These are phyloP conservation scores for Alternaria longipes DNA, from an alignment of 2,329 filamentous ascomycete species.

Conservation along the genomic window DNA sequence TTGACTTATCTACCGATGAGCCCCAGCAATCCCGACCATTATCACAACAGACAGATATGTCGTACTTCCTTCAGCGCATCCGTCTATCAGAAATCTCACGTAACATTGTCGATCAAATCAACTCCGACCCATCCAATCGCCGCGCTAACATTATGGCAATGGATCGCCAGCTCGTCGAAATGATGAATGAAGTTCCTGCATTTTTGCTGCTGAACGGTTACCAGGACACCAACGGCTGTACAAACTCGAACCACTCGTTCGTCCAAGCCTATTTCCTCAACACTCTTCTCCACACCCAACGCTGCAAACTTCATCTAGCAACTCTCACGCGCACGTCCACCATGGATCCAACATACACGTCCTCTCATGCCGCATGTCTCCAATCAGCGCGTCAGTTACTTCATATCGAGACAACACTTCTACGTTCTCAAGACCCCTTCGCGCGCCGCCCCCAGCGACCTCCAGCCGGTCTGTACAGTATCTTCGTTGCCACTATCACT, in stretches of 20 bases:
- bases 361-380: background rate
- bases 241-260: constrained; percentile 19
- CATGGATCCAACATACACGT: background rate
- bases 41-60: constrained; percentile 49
- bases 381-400: background rate
- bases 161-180: background rate
- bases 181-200: background rate
- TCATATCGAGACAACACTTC: background rate
- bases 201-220: background rate
- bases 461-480: background rate
- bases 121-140: background rate
- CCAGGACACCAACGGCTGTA: background rate
- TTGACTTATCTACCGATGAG: background rate
- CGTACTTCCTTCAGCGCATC: constrained; percentile 50
- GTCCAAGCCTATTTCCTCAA: constrained; percentile 50
- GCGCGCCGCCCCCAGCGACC: background rate
- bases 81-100: constrained; percentile 50
- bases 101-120: constrained; percentile 46
- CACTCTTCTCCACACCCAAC: constrained; percentile 47
- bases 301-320: constrained; percentile 48
- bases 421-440: background rate
- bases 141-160: background rate
- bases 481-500: background rate
- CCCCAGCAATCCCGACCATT: background rate
- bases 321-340: constrained; percentile 28